phyloP scores from a whole-genome alignment of 2,329 filamentous ascomycete species.

The Hypoxylon sp. region DNA sequence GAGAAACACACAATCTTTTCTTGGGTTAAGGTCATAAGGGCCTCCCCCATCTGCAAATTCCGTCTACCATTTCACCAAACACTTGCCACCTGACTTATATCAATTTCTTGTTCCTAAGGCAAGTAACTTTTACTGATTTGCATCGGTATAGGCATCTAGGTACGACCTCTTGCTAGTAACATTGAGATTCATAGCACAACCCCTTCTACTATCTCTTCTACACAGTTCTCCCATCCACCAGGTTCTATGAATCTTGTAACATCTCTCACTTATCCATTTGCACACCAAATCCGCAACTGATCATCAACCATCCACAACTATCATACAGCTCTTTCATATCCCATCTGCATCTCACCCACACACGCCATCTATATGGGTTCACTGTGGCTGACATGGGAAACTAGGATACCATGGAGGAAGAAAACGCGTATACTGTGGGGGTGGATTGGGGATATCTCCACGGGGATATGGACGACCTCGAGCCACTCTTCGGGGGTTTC shows the following conservation, averaged over 20 bases:
- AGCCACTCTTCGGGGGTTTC: too few species aligned
- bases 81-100: not conserved
- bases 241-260: not conserved
- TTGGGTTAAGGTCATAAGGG: not conserved
- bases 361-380: not conserved
- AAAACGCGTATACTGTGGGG: too few species aligned
- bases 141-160: not conserved
- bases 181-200: not conserved
- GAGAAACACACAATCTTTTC: not conserved
- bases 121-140: not conserved
- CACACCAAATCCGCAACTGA: not conserved
- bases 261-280: not conserved
- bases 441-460: too few species aligned
- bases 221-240: not conserved
- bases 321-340: not conserved
- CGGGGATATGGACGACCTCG: too few species aligned
- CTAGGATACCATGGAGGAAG: not conserved
- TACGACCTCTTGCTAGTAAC: not conserved
- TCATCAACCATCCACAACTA: not conserved
- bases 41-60: not conserved
- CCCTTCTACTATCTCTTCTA: not conserved
- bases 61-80: not conserved
- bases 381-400: not conserved
- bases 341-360: not conserved
- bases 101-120: not conserved